Evolutionary conservation across 2,329 filamentous ascomycete species (phyloP).

Genomic region (Bertia moriformis): DNA sequence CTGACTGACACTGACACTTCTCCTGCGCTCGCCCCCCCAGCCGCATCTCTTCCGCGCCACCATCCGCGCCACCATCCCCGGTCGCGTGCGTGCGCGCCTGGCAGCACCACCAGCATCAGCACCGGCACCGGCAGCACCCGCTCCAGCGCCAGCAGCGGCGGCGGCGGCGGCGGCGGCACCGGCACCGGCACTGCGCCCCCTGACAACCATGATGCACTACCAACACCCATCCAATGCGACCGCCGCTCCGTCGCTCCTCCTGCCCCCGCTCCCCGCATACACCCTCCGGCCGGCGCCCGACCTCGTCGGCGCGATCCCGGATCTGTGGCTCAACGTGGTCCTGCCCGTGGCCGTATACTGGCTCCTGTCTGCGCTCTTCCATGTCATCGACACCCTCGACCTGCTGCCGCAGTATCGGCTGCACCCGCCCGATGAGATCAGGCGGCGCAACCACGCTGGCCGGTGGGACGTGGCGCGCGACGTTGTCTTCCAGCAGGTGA

Average conservation of each 20-base stretch:
- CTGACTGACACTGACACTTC: too few species aligned
- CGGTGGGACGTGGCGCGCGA: slow-evolving; percentile 78
- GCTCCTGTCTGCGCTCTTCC: slow-evolving; percentile 72
- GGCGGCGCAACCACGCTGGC: slow-evolving; percentile 73
- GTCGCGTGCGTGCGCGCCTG: too few species aligned
- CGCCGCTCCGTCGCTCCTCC: slow-evolving; percentile 34
- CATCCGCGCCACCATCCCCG: too few species aligned
- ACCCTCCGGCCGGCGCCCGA: slow-evolving; percentile 54
- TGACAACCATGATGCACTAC: slow-evolving; percentile 22
- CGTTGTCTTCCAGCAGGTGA: slow-evolving; percentile 79
- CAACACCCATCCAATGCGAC: slow-evolving; percentile 6
- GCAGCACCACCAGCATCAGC: too few species aligned
- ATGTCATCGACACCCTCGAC: slow-evolving; percentile 72
- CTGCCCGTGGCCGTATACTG: slow-evolving; percentile 78
- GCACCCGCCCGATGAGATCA: slow-evolving; percentile 84
- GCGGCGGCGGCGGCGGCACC: slow-evolving; percentile 2
- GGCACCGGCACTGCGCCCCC: too few species aligned
- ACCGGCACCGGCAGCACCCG: too few species aligned
- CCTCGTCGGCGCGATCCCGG: slow-evolving; percentile 64
- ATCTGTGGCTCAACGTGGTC: slow-evolving; percentile 64
- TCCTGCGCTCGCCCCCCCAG: too few species aligned
- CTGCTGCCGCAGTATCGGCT: slow-evolving; percentile 81
- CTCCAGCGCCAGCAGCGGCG: slow-evolving; percentile 4
- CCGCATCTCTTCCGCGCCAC: too few species aligned
- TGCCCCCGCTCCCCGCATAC: slow-evolving; percentile 80